Percentiles rank a stretch among this genome's conserved stretches.
Conservation (phyloP, 2,329 filamentous ascomycete genomes). For the Colletotrichum theobromicola region DNA sequence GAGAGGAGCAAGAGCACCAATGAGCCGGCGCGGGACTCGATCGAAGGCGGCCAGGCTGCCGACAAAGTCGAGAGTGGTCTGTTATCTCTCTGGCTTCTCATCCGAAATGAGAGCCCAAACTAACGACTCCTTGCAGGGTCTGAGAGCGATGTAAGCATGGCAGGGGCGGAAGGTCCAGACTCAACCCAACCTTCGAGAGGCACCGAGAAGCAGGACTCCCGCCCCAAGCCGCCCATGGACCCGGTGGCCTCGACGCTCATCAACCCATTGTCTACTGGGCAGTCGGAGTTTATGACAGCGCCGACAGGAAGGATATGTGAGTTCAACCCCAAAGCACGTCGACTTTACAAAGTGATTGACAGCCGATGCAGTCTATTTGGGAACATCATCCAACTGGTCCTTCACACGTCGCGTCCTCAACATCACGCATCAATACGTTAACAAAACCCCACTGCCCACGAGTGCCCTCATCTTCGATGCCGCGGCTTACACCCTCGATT, state of each 20-base stretch:
- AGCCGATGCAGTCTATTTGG: conserved; percentile 50
- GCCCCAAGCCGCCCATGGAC: conserved; percentile 23
- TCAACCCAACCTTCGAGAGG: background rate
- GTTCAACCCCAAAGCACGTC: conserved; percentile 24
- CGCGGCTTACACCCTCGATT: conserved; percentile 54
- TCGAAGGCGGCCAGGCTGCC: background rate
- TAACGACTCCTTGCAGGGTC: background rate
- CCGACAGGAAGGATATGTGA: conserved; percentile 46
- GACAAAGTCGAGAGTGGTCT: background rate
- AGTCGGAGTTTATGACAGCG: conserved; percentile 45
- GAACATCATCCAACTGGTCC: conserved; percentile 62
- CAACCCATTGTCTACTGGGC: conserved; percentile 46
- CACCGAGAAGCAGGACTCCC: background rate
- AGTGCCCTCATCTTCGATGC: conserved; percentile 55
- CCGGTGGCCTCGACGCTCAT: conserved; percentile 37
- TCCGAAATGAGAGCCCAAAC: background rate
- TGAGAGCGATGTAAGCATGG: background rate
- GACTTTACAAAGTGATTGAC: background rate
- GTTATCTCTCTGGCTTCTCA: background rate
- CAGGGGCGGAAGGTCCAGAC: background rate
- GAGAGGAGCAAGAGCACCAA: conserved; percentile 11
- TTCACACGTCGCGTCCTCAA: conserved; percentile 55
- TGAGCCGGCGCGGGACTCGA: background rate
- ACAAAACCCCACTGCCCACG: conserved; percentile 45
- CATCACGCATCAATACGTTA: conserved; percentile 51